Percentiles rank a stretch among this genome's conserved stretches.
phyloP scores from a whole-genome alignment of 2,329 filamentous ascomycete species.

The Fusarium sp. region DNA sequence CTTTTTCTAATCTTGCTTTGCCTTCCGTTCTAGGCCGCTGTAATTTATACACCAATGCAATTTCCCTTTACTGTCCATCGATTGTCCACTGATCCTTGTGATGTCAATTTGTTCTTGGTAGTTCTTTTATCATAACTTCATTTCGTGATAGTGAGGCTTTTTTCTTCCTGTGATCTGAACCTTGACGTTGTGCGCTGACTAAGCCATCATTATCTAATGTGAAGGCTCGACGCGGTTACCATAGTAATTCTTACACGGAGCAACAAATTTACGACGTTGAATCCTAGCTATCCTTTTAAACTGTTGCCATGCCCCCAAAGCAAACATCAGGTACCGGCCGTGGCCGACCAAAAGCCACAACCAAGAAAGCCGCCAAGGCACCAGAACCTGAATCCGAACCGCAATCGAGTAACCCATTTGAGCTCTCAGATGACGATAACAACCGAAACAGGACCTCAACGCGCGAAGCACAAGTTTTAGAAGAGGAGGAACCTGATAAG shows the following conservation, averaged over 20 bases:
- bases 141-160: background rate
- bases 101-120: background rate
- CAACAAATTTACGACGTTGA: background rate
- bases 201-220: background rate
- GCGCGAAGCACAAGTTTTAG: conserved; percentile 40
- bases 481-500: conserved; percentile 53
- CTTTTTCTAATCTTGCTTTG: conserved; percentile 58
- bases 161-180: background rate
- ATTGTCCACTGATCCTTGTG: background rate
- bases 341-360: conserved; percentile 50
- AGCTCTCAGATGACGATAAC: conserved; percentile 50
- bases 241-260: background rate
- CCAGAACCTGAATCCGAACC: conserved; percentile 40
- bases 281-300: background rate
- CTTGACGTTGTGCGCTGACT: conserved; percentile 14
- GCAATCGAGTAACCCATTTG: conserved; percentile 52
- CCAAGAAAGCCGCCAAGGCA: conserved; percentile 39
- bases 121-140: background rate
- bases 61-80: conserved; percentile 56
- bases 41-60: conserved; percentile 73
- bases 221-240: background rate
- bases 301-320: conserved; percentile 57
- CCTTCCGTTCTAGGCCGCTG: conserved; percentile 66
- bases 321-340: conserved; percentile 51
- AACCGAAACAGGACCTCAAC: conserved; percentile 20